Evolutionary conservation across 805 yeast species (phyloP).

Genomic region (Candida glaebosa): DNA sequence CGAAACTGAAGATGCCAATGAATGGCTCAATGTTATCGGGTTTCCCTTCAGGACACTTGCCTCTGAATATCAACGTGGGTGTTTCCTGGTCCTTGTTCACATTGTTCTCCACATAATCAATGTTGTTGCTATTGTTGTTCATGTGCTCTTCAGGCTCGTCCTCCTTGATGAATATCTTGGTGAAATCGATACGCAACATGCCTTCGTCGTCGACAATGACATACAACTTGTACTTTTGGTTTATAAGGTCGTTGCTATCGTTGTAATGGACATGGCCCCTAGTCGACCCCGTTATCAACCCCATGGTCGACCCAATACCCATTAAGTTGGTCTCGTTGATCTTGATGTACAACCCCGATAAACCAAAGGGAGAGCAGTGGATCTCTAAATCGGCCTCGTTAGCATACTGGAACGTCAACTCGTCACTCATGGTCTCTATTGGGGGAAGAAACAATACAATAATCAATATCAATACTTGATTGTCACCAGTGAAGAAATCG

Average conservation of each 20-base stretch:
- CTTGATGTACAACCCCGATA: conserved; percentile 48
- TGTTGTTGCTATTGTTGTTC: neutral
- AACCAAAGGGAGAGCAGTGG: conserved; percentile 56
- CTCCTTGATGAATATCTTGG: conserved; percentile 35
- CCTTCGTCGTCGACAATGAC: conserved; percentile 47
- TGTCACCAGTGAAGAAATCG: no score
- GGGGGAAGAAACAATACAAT: neutral
- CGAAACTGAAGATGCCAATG: conserved; percentile 53
- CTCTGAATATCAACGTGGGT: conserved; percentile 49
- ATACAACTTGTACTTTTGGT: conserved; percentile 47
- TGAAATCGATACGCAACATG: conserved; percentile 47
- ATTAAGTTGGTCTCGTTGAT: conserved; percentile 46
- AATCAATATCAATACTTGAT: no score
- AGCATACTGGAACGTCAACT: conserved; percentile 39
- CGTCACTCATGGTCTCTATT: conserved; percentile 3
- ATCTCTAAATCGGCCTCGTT: conserved; percentile 51
- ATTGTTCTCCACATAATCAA: conserved; percentile 5
- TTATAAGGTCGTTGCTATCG: conserved; percentile 42
- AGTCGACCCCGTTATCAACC: conserved; percentile 50
- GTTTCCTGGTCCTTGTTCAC: conserved; percentile 32
- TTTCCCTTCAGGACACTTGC: conserved; percentile 50
- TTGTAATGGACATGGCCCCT: conserved; percentile 49
- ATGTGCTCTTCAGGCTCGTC: neutral
- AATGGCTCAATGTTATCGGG: conserved; percentile 52
- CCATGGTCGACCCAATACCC: conserved; percentile 58